phyloP scores from a whole-genome alignment of 768 basidiomycete genomes.

The Lentinula aciculospora region DNA sequence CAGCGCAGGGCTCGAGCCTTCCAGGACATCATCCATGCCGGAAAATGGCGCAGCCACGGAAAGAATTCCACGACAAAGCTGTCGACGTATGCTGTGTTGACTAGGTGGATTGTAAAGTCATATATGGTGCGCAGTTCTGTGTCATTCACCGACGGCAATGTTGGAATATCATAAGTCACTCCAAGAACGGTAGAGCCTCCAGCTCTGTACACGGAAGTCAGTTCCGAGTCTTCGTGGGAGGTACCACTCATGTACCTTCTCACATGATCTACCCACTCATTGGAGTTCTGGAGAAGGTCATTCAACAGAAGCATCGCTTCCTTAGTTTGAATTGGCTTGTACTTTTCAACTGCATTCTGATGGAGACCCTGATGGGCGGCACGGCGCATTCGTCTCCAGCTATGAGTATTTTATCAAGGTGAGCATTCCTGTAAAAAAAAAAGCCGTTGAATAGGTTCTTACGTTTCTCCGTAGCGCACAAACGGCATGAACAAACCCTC shows the following conservation, averaged over 20 bases:
- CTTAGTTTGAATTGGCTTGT: conserved; percentile 18
- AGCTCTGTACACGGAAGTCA: neutral
- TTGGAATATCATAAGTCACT: conserved; percentile 13
- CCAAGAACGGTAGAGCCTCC: conserved; percentile 13
- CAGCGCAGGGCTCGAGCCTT: conserved; percentile 12
- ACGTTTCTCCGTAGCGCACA: conserved; percentile 11
- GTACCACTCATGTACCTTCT: neutral
- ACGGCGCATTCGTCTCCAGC: conserved; percentile 28
- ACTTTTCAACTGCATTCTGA: conserved; percentile 16
- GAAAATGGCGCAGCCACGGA: conserved; percentile 25
- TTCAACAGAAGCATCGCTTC: conserved; percentile 26
- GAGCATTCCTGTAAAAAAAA: neutral
- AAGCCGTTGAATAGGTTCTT: neutral
- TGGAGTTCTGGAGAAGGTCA: conserved; percentile 19
- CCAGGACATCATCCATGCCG: conserved; percentile 19
- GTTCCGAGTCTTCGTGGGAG: neutral
- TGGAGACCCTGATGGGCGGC: conserved; percentile 28
- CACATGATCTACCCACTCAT: conserved; percentile 23
- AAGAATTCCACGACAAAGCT: conserved; percentile 28
- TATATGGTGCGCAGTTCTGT: conserved; percentile 10
- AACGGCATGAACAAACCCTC: conserved; percentile 12
- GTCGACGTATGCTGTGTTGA: conserved; percentile 25
- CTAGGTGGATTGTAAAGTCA: conserved; percentile 20
- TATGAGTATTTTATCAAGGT: conserved; percentile 9
- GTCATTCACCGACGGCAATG: conserved; percentile 10